Evolutionary conservation across 139 green algal genomes (phyloP).

Genomic region (Limnomonas spitsbergensis): DNA sequence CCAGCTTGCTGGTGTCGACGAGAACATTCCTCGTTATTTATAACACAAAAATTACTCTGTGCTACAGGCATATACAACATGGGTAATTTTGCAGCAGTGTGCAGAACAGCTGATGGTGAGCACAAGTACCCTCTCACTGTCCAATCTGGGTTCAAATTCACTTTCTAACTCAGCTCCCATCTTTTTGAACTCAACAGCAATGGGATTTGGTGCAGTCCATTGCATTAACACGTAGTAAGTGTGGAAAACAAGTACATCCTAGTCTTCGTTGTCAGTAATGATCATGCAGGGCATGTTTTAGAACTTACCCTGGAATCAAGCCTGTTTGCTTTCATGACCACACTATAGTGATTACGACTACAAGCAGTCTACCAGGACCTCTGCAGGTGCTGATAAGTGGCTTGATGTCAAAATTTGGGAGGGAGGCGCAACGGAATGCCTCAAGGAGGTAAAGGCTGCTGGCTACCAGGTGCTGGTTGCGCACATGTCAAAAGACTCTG

Average conservation of each 20-base stretch:
- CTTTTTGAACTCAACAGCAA: constrained; percentile 33
- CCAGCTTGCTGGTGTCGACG: not conserved
- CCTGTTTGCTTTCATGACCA: not conserved
- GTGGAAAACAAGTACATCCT: not conserved
- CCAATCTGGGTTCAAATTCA: not conserved
- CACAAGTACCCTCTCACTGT: not conserved
- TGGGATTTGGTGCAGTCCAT: constrained; percentile 67
- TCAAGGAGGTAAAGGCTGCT: constrained; percentile 39
- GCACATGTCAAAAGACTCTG: constrained; percentile 31
- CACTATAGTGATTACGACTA: constrained; percentile 40
- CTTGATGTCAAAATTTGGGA: constrained; percentile 64
- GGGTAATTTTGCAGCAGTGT: constrained; percentile 74
- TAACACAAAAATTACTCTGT: not conserved
- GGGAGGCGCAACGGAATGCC: not conserved
- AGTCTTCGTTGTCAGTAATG: not conserved
- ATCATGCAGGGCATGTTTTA: not conserved
- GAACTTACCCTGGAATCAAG: not conserved
- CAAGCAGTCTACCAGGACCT: constrained; percentile 53
- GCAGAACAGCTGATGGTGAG: constrained; percentile 65
- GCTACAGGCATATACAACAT: constrained; percentile 62
- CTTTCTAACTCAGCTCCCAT: not conserved
- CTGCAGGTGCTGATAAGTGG: constrained; percentile 77
- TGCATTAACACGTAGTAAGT: constrained; percentile 47
- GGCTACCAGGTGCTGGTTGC: constrained; percentile 66
- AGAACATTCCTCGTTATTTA: not conserved